These are phyloP conservation scores for Phytophthora agathidicida DNA, from an alignment of 352 stramenopile genomes.

Conservation along the genomic window DNA sequence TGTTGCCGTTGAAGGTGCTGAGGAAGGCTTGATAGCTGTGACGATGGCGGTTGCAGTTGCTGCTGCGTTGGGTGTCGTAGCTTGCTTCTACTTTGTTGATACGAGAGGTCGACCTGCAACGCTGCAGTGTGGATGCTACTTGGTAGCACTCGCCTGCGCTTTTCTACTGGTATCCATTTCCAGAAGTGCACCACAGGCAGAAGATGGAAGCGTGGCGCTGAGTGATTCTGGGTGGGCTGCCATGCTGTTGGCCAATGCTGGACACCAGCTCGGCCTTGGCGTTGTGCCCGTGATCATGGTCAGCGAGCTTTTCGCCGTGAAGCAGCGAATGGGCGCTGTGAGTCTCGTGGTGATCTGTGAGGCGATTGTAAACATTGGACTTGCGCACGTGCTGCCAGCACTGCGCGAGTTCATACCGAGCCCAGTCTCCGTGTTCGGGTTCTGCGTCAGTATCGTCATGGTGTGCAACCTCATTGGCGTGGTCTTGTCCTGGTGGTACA, in stretches of 20 bases:
- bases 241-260: slow-evolving; percentile 66
- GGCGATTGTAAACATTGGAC: slow-evolving; percentile 42
- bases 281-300: slow-evolving; percentile 61
- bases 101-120: slow-evolving; percentile 53
- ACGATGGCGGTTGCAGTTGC: slow-evolving; percentile 50
- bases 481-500: slow-evolving; percentile 64
- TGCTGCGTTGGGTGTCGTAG: slow-evolving; percentile 47
- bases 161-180: slow-evolving; percentile 61
- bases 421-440: slow-evolving; percentile 48
- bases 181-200: slow-evolving; percentile 20
- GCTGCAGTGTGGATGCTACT: slow-evolving; percentile 63
- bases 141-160: slow-evolving; percentile 50
- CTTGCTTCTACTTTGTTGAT: slow-evolving; percentile 76
- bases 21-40: slow-evolving; percentile 55
- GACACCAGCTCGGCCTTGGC: slow-evolving; percentile 69
- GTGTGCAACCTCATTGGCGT: slow-evolving; percentile 51
- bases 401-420: slow-evolving; percentile 45
- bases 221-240: slow-evolving; percentile 66
- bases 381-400: slow-evolving; percentile 44
- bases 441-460: slow-evolving; percentile 49
- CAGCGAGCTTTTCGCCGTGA: slow-evolving; percentile 77
- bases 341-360: slow-evolving; percentile 77
- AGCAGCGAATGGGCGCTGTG: slow-evolving; percentile 63
- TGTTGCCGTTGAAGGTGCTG: slow-evolving; percentile 55
- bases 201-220: slow-evolving; percentile 33